Conservation (phyloP, 2,329 filamentous ascomycete genomes). For the Colletotrichum destructivum region DNA sequence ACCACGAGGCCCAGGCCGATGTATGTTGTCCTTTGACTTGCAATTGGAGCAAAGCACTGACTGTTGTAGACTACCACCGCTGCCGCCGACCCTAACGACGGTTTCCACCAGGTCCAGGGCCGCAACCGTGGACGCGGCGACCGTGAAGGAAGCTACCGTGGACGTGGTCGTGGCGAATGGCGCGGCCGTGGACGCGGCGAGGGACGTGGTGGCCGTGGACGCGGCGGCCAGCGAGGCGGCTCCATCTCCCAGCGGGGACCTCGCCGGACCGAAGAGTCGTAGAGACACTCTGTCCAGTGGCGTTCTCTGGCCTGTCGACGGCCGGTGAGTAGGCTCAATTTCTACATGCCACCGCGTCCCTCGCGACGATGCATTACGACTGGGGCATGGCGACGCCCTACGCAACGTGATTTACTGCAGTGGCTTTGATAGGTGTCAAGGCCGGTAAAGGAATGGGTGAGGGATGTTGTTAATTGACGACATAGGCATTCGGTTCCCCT, state of each 20-base stretch:
- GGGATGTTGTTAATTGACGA: conserved; percentile 37
- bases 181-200: conserved; percentile 67
- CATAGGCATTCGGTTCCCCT: conserved; percentile 40
- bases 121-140: conserved; percentile 71
- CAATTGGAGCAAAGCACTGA: conserved; percentile 12
- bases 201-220: conserved; percentile 60
- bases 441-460: conserved; percentile 30
- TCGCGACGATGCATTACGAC: conserved; percentile 56
- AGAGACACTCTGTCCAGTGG: conserved; percentile 45
- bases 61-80: conserved; percentile 46
- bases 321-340: conserved; percentile 47
- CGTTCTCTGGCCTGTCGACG: conserved; percentile 42
- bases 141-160: conserved; percentile 62
- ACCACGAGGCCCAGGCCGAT: conserved; percentile 68
- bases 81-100: conserved; percentile 69
- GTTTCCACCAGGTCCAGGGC: conserved; percentile 79
- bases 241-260: conserved; percentile 53
- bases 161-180: conserved; percentile 62
- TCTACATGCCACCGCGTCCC: conserved; percentile 50
- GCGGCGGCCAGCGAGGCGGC: conserved; percentile 54
- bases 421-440: conserved; percentile 40
- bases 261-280: conserved; percentile 59
- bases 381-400: conserved; percentile 56
- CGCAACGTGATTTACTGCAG: conserved; percentile 37
- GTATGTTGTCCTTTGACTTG: conserved; percentile 51